Evolutionary conservation across 2,329 filamentous ascomycete species (phyloP).

Genomic region (Tympanopsis confertula): DNA sequence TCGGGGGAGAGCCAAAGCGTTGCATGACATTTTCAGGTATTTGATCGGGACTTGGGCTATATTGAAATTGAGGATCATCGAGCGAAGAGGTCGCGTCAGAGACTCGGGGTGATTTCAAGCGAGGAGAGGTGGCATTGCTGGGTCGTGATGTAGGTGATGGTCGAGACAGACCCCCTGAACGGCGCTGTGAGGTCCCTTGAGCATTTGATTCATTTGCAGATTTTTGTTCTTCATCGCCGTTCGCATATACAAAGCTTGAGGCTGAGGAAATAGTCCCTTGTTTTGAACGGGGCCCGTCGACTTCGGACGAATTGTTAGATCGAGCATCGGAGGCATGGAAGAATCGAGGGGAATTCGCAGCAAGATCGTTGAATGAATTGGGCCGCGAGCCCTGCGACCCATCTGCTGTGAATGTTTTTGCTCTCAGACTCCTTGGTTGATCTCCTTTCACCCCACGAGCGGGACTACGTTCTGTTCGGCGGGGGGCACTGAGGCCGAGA

Average conservation of each 20-base stretch:
- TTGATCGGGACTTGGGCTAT: background rate
- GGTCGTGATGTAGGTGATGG: background rate
- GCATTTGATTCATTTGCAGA: background rate
- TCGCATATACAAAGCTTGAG: background rate
- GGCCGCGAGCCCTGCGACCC: background rate
- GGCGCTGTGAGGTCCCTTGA: background rate
- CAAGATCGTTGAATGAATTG: background rate
- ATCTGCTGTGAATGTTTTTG: background rate
- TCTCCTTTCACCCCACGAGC: background rate
- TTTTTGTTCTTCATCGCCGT: background rate
- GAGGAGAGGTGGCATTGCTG: background rate
- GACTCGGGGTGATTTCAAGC: background rate
- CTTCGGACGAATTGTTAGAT: background rate
- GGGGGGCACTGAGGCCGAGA: background rate
- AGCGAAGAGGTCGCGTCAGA: background rate
- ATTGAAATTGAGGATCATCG: background rate
- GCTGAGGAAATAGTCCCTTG: background rate
- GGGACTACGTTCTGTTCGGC: background rate
- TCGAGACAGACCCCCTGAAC: background rate
- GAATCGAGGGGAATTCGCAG: background rate
- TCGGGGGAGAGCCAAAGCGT: background rate
- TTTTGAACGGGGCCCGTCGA: background rate
- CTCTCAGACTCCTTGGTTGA: background rate
- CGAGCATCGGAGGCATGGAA: conserved; percentile 1
- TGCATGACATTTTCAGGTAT: background rate